Percentiles rank a stretch among this genome's conserved stretches.
phyloP scores from a whole-genome alignment of 352 stramenopile species.

The Phytophthora sansomeana region DNA sequence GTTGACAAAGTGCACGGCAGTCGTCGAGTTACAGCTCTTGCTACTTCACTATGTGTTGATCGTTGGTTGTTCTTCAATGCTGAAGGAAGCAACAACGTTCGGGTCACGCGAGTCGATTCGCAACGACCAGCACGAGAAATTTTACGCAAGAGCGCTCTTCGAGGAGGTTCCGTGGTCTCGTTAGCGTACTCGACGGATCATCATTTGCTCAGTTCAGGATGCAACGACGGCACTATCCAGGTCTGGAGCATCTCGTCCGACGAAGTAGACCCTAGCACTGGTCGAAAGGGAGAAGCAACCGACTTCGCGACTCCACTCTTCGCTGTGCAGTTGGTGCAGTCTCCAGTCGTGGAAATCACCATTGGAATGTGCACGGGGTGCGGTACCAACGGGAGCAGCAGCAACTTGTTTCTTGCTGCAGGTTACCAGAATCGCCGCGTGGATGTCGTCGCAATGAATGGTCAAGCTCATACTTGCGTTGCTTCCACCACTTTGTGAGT shows the following conservation, averaged over 20 bases:
- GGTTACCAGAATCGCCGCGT: constrained; percentile 66
- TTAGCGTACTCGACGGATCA: constrained; percentile 65
- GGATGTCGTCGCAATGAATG: constrained; percentile 60
- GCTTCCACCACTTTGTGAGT: constrained; percentile 38
- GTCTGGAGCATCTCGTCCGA: constrained; percentile 66
- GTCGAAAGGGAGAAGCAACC: constrained; percentile 31
- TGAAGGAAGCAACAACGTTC: constrained; percentile 82
- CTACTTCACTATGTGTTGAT: constrained; percentile 62
- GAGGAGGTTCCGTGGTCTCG: constrained; percentile 56
- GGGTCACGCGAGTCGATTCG: constrained; percentile 58
- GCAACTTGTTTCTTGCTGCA: constrained; percentile 48
- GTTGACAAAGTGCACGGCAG: constrained; percentile 59
- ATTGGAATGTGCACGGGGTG: constrained; percentile 43
- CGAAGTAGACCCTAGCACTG: constrained; percentile 41
- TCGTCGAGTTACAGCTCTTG: constrained; percentile 62
- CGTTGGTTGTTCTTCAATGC: constrained; percentile 77
- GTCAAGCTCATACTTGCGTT: constrained; percentile 35
- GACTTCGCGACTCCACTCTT: constrained; percentile 42
- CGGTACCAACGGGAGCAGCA: constrained; percentile 21
- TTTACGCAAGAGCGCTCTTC: constrained; percentile 68
- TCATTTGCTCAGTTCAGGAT: constrained; percentile 65
- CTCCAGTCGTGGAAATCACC: constrained; percentile 53
- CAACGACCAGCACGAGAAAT: constrained; percentile 73
- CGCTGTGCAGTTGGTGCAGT: constrained; percentile 43
- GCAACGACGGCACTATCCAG: constrained; percentile 71